Conservation (phyloP, 495 filamentous ascomycete species). For the Aspergillus biplanus region DNA sequence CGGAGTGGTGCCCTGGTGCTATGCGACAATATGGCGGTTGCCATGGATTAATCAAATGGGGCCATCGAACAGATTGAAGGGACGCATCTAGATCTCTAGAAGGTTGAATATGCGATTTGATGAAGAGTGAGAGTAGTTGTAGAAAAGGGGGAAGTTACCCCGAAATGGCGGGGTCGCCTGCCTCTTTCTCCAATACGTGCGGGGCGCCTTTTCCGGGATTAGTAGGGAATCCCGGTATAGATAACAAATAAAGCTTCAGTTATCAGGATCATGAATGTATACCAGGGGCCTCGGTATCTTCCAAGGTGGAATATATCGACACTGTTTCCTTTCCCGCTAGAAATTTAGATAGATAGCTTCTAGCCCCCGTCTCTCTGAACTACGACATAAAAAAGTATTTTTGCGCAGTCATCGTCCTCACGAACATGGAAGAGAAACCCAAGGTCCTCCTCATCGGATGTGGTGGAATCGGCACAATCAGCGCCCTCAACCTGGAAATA, state of each 20-base stretch:
- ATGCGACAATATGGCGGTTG: background rate
- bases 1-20: background rate
- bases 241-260: background rate
- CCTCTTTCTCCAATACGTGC: background rate
- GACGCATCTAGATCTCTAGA: background rate
- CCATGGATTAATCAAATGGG: background rate
- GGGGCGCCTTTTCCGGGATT: background rate
- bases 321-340: background rate
- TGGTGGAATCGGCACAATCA: constrained; percentile 57
- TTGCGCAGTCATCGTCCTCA: background rate
- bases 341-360: background rate
- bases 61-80: too few species aligned
- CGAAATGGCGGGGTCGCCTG: constrained; percentile 1
- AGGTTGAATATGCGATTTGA: background rate
- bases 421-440: constrained; percentile 14
- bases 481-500: constrained; percentile 49
- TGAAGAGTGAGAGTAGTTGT: background rate
- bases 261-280: too few species aligned
- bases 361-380: too few species aligned
- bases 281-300: too few species aligned
- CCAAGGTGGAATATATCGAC: background rate
- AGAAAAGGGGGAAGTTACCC: background rate
- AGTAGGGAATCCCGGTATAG: background rate
- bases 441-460: constrained; percentile 50
- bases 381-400: background rate